Percentiles rank a stretch among this genome's conserved stretches.
Conservation (phyloP, 352 stramenopile species). For the Pythium folliculosum region DNA sequence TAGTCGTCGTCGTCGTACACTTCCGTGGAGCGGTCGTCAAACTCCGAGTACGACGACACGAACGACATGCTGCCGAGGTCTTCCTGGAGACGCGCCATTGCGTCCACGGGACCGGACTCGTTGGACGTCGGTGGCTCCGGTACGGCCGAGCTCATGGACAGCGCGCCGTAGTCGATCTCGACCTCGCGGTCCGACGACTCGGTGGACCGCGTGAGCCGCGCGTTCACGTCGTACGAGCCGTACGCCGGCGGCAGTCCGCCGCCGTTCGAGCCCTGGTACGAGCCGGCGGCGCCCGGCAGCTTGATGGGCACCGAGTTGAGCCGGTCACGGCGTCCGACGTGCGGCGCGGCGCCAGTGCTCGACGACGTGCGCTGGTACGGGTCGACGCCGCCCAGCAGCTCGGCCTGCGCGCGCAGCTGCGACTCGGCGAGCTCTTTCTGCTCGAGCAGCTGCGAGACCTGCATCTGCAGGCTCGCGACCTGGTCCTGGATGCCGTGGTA, state of each 20-base stretch:
- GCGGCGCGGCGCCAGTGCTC: background rate
- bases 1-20: slow-evolving; percentile 28
- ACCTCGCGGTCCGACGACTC: slow-evolving; percentile 26
- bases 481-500: slow-evolving; percentile 75
- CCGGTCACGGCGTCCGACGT: slow-evolving; percentile 38
- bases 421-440: slow-evolving; percentile 83
- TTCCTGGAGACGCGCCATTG: slow-evolving; percentile 28
- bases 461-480: slow-evolving; percentile 82
- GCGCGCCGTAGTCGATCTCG: slow-evolving; percentile 26
- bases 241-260: background rate
- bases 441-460: slow-evolving; percentile 82
- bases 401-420: slow-evolving; percentile 68
- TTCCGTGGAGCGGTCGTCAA: slow-evolving; percentile 32
- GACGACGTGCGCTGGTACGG: slow-evolving; percentile 9
- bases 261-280: background rate
- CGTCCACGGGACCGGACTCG: slow-evolving; percentile 14
- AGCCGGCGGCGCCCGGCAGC: slow-evolving; percentile 25
- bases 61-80: slow-evolving; percentile 37
- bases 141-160: slow-evolving; percentile 23
- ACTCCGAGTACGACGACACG: slow-evolving; percentile 39
- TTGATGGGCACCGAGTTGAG: slow-evolving; percentile 69
- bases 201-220: slow-evolving; percentile 20
- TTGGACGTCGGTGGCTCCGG: slow-evolving; percentile 27
- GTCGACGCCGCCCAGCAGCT: slow-evolving; percentile 44
- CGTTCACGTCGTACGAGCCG: slow-evolving; percentile 24